Evolutionary conservation across 805 yeast species (phyloP).

Genomic region (Pichia thaimueangensis): DNA sequence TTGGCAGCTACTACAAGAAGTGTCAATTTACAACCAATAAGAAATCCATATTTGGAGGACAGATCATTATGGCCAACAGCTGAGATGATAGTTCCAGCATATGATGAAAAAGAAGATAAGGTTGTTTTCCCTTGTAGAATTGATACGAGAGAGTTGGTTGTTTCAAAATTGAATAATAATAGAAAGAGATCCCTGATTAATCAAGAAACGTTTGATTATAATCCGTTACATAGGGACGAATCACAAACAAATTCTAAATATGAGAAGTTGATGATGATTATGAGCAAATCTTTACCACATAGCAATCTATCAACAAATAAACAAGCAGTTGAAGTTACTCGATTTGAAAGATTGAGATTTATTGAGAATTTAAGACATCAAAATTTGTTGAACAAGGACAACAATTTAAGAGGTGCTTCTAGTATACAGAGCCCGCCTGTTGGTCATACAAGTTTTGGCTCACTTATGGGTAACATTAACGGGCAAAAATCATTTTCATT

Average conservation of each 20-base stretch:
- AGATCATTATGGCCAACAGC: conserved; percentile 39
- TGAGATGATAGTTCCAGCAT: conserved; percentile 38
- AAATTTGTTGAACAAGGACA: conserved; percentile 9
- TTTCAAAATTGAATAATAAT: not conserved
- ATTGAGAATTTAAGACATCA: conserved; percentile 69
- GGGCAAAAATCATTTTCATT: not conserved
- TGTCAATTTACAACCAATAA: conserved; percentile 64
- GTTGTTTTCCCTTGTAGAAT: conserved; percentile 35
- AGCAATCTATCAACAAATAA: conserved; percentile 28
- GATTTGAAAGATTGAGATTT: conserved; percentile 75
- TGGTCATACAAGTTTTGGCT: conserved; percentile 5
- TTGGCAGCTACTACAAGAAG: conserved; percentile 73
- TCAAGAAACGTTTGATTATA: conserved; percentile 24
- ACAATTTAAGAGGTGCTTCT: conserved; percentile 6
- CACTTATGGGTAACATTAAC: conserved; percentile 1
- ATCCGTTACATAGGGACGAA: conserved; percentile 54
- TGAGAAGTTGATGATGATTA: conserved; percentile 80
- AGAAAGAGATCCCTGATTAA: conserved; percentile 21
- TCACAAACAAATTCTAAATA: conserved; percentile 78
- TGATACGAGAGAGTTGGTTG: conserved; percentile 27
- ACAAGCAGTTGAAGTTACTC: conserved; percentile 26
- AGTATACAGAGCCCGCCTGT: conserved; percentile 6
- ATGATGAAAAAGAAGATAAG: conserved; percentile 26
- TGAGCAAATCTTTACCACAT: conserved; percentile 44
- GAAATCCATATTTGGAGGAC: conserved; percentile 55